Percentiles rank a stretch among this genome's conserved stretches.
These are phyloP conservation scores for Rhynchosporium secalis DNA, from an alignment of 2,329 filamentous ascomycete species.

Conservation along the genomic window DNA sequence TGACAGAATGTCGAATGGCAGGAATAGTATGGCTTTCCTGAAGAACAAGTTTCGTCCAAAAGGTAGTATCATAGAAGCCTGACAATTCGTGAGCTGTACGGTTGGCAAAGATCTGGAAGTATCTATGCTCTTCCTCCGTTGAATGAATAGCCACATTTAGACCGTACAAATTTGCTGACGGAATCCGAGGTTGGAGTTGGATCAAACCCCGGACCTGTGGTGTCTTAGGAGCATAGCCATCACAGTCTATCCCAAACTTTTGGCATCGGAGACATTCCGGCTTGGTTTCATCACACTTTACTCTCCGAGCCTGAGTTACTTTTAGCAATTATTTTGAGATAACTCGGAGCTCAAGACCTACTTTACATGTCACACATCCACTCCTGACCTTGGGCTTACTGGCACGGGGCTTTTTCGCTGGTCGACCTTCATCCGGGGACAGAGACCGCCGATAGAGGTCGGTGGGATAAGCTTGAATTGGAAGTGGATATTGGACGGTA, in stretches of 20 bases:
- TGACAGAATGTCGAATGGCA: constrained; percentile 64
- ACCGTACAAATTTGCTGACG: constrained; percentile 24
- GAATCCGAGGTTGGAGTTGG: constrained; percentile 38
- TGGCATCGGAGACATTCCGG: constrained; percentile 63
- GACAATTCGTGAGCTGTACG: constrained; percentile 63
- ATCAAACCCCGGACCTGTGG: constrained; percentile 21
- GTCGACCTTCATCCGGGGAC: constrained; percentile 23
- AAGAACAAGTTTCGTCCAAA: constrained; percentile 63
- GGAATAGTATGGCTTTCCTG: constrained; percentile 61
- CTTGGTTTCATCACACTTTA: constrained; percentile 66
- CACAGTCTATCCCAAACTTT: constrained; percentile 58
- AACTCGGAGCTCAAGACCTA: constrained; percentile 39
- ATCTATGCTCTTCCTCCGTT: constrained; percentile 53
- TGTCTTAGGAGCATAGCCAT: constrained; percentile 52
- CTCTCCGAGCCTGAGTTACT: constrained; percentile 49
- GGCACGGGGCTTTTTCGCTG: constrained; percentile 33
- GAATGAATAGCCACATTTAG: constrained; percentile 48
- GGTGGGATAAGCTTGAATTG: constrained; percentile 21
- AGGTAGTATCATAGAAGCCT: constrained; percentile 64
- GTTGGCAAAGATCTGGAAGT: constrained; percentile 61
- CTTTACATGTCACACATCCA: constrained; percentile 69
- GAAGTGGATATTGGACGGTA: constrained; percentile 2
- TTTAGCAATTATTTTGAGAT: constrained; percentile 14
- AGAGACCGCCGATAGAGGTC: constrained; percentile 28
- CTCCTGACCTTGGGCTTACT: constrained; percentile 59